Percentiles rank a stretch among this genome's conserved stretches.
phyloP scores from a whole-genome alignment of 2,329 filamentous ascomycete genomes.

The Fusarium globosum region DNA sequence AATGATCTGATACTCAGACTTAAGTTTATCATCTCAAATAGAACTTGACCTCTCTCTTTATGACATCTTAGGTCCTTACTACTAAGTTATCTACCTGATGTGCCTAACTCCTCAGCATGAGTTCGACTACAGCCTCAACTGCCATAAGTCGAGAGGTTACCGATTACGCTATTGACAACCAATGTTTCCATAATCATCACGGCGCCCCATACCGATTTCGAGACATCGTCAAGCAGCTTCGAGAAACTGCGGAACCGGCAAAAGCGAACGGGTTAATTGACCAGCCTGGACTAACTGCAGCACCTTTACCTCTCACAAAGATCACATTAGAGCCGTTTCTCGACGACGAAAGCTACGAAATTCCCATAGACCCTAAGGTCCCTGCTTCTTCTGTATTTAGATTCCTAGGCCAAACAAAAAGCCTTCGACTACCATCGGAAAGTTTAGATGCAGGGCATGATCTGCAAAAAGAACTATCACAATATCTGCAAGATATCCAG shows the following conservation, averaged over 20 bases:
- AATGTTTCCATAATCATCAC: conserved; percentile 45
- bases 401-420: not conserved
- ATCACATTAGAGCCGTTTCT: conserved; percentile 16
- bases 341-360: not conserved
- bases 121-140: not conserved
- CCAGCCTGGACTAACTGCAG: conserved; percentile 33
- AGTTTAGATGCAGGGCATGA: conserved; percentile 41
- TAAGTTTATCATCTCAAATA: not conserved
- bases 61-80: not conserved
- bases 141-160: conserved; percentile 26
- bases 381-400: not conserved
- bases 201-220: conserved; percentile 44
- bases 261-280: conserved; percentile 34
- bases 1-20: not conserved
- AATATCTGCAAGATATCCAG: conserved; percentile 36
- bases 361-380: not conserved
- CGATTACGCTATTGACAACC: conserved; percentile 43
- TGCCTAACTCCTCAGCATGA: conserved; percentile 5
- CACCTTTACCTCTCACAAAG: conserved; percentile 26
- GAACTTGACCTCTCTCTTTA: not conserved
- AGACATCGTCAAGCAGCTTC: conserved; percentile 37
- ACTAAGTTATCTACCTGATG: not conserved
- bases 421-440: conserved; percentile 37
- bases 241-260: conserved; percentile 11
- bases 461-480: conserved; percentile 34